phyloP scores from a whole-genome alignment of 2,329 filamentous ascomycete genomes.

The Trichoderma endophyticum region DNA sequence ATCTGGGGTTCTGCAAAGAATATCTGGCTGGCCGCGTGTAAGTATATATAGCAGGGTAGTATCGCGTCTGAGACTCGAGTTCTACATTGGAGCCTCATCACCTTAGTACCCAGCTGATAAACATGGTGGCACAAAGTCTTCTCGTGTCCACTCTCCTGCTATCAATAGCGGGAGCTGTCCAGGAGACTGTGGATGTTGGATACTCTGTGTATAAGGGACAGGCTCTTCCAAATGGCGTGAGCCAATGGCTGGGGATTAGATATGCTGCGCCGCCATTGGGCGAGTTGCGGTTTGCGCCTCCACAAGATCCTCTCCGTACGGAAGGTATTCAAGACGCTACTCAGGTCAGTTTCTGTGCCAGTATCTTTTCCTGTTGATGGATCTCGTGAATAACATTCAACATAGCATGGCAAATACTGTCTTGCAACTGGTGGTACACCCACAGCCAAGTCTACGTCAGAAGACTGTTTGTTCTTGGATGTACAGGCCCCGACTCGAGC shows the following conservation, averaged over 20 bases:
- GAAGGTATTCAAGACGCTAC: slow-evolving; percentile 50
- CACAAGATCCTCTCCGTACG: slow-evolving; percentile 55
- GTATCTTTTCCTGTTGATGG: neutral
- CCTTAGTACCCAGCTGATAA: neutral
- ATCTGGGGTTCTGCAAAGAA: neutral
- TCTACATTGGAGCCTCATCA: neutral
- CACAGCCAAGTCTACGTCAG: slow-evolving; percentile 37
- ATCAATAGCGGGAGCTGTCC: slow-evolving; percentile 22
- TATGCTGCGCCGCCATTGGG: slow-evolving; percentile 70
- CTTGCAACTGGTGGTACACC: slow-evolving; percentile 30
- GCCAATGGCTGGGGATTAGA: slow-evolving; percentile 71
- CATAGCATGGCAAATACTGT: slow-evolving; percentile 24
- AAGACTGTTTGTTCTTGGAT: slow-evolving; percentile 70
- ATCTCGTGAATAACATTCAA: neutral
- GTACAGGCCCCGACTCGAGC: slow-evolving; percentile 58
- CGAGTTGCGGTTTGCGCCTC: slow-evolving; percentile 62
- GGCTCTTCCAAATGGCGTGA: slow-evolving; percentile 53
- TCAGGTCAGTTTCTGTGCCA: slow-evolving; percentile 38
- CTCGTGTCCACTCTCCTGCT: slow-evolving; percentile 1
- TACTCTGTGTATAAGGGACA: slow-evolving; percentile 66
- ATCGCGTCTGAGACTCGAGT: neutral
- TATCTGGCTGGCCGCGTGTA: neutral
- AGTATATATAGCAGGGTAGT: neutral
- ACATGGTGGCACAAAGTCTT: neutral
- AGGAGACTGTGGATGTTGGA: slow-evolving; percentile 53